Evolutionary conservation across 1,284 basidiomycete species (phyloP), one percentile per base, ranked within the genome.

Genomic region (Acaromyces ingoldii): DNA sequence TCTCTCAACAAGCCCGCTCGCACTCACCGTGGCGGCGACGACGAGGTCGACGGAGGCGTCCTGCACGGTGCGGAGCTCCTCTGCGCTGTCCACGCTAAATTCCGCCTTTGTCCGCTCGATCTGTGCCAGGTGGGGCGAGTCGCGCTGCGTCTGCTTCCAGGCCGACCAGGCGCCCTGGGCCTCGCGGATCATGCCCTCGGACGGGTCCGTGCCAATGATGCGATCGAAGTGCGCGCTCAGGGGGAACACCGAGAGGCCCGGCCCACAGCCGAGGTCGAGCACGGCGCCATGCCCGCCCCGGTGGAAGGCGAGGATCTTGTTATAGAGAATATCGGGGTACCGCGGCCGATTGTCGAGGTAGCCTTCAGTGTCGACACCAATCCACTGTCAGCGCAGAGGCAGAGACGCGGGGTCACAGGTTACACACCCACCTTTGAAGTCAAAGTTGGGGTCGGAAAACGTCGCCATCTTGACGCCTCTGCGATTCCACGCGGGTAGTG

Each of bases 181-280:
- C 26, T 51, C n/a, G n/a, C 22, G 6, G 7, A 49, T 28, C 48
- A 49, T 49, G 21, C 48, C 48, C 38, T 49, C 21, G 15, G 49
- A 51, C 33, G 49, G 49, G 19, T 51, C 49, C 22, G 25, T 17
- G 22, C 49, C 49, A 7, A 51, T 43, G 21, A 29, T 19, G 30
- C 22, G 34, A 15, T 45, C 25, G 28, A 51, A 51, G 25, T 46
- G 49, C 21, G 30, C 21, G 10, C 22, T 25, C 19, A 51, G 44
- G 2, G 49, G 48, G 30, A 49, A 49, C 4, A 49, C 9, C 6
- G 39, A 46, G 21, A 49, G n/a, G 28, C 49, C 49, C 10, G 49
- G 49, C 21, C 49, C 49, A 17, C 39, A 44, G 6, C 49, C 49
- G 21, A 46, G 44, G 44, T 51, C 49, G 22, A 51, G 36, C n/a